These are phyloP conservation scores for Fusarium nanum DNA, from an alignment of 2,329 filamentous ascomycete species.

Conservation along the genomic window DNA sequence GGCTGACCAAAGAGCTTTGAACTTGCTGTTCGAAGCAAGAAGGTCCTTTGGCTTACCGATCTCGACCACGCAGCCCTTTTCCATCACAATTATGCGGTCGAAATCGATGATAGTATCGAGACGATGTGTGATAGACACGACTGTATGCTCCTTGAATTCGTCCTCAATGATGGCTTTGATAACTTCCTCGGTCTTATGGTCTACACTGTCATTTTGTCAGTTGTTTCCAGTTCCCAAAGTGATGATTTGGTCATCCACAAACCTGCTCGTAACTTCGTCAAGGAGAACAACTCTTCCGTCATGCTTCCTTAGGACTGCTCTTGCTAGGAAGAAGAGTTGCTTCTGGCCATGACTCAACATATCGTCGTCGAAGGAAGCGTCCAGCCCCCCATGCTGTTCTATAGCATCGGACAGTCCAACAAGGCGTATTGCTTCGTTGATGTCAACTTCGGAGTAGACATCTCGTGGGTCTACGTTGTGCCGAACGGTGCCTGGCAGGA, in stretches of 20 bases:
- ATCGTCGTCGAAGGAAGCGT: constrained; percentile 51
- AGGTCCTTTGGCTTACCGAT: constrained; percentile 43
- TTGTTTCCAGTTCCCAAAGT: background rate
- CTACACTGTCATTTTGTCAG: constrained; percentile 45
- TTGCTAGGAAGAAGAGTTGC: constrained; percentile 63
- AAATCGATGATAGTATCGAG: constrained; percentile 57
- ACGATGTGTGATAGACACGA: constrained; percentile 59
- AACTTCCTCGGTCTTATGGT: constrained; percentile 49
- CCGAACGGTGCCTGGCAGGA: constrained; percentile 59
- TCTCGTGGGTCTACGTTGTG: constrained; percentile 60
- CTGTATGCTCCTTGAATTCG: constrained; percentile 59
- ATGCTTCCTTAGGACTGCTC: constrained; percentile 57
- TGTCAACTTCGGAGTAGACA: constrained; percentile 49
- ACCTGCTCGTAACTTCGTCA: constrained; percentile 56
- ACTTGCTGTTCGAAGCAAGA: constrained; percentile 30
- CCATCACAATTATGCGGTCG: constrained; percentile 47
- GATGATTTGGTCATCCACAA: constrained; percentile 19
- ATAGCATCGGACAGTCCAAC: constrained; percentile 57
- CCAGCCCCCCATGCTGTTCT: constrained; percentile 53
- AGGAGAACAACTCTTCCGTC: constrained; percentile 56
- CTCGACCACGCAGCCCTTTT: constrained; percentile 45
- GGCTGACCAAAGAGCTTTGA: constrained; percentile 49
- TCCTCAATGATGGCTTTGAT: constrained; percentile 51
- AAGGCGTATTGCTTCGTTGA: constrained; percentile 56
- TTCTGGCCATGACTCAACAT: constrained; percentile 59